Conservation (phyloP, 371 early-diverging fungal species). For the Entomophthora muscae region DNA sequence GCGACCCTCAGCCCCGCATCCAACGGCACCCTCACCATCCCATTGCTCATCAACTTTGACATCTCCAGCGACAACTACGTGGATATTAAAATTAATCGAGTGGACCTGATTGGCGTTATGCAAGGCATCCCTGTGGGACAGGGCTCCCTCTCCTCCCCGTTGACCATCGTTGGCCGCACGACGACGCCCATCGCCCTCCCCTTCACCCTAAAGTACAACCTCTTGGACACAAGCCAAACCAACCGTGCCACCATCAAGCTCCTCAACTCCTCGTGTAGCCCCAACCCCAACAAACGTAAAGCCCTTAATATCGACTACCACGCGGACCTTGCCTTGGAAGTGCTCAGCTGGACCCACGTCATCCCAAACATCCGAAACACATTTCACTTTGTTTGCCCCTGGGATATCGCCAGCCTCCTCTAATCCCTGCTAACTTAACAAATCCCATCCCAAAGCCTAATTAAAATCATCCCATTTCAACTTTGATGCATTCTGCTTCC, state of each 20-base stretch:
- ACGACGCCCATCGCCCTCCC: conserved; percentile 2
- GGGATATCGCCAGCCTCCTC: conserved; percentile 2
- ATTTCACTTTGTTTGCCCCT: conserved; percentile 4
- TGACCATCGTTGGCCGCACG: background rate
- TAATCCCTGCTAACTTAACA: background rate
- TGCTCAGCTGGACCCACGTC: conserved; percentile 1
- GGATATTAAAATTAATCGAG: background rate
- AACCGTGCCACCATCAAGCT: background rate
- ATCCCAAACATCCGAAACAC: background rate
- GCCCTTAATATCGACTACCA: conserved; percentile 1
- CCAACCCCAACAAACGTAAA: conserved; percentile 2
- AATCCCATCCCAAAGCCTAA: background rate
- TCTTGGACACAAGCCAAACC: background rate
- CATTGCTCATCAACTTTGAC: conserved; percentile 1
- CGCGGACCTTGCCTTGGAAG: background rate
- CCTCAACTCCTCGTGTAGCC: background rate
- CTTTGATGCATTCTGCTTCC: too few relatives aligned
- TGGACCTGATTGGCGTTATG: background rate
- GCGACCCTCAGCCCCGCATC: background rate
- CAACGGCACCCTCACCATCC: background rate
- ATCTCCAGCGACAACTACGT: conserved; percentile 2
- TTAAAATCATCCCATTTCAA: background rate
- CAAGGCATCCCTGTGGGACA: background rate
- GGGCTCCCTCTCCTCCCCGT: background rate
- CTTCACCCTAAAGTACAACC: background rate